phyloP scores from a whole-genome alignment of 108 stramenopile genomes.

The Tribonema minus region DNA sequence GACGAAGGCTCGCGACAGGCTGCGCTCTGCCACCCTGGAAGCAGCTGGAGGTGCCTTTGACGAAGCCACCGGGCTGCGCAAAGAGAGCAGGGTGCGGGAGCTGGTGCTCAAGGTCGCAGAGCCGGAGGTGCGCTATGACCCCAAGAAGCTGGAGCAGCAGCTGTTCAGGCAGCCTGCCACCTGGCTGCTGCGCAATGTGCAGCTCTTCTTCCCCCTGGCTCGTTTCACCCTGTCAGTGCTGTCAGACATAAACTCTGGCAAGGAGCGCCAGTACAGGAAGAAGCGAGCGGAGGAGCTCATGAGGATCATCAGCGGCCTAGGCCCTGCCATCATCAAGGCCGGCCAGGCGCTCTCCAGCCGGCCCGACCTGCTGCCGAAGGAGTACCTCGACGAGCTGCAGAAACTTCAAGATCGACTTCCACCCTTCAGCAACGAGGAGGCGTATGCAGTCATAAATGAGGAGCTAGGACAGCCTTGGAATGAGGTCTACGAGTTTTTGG shows the following conservation, averaged over 20 bases:
- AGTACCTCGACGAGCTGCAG: slow-evolving; percentile 89
- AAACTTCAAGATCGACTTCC: slow-evolving; percentile 91
- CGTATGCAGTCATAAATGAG: slow-evolving; percentile 73
- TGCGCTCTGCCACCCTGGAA: background rate
- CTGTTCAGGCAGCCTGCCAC: slow-evolving; percentile 77
- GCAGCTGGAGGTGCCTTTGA: background rate
- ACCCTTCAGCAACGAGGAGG: slow-evolving; percentile 72
- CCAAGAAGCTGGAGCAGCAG: slow-evolving; percentile 65
- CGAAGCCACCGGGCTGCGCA: slow-evolving; percentile 20
- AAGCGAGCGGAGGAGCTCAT: slow-evolving; percentile 71
- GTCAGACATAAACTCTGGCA: slow-evolving; percentile 63
- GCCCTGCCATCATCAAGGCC: slow-evolving; percentile 88
- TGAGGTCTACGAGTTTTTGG: slow-evolving; percentile 79
- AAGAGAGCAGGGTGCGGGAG: slow-evolving; percentile 24
- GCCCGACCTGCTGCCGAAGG: slow-evolving; percentile 82
- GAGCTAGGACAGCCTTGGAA: slow-evolving; percentile 69
- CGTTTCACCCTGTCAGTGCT: slow-evolving; percentile 71
- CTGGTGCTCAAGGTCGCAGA: slow-evolving; percentile 65
- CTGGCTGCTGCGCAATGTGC: slow-evolving; percentile 85
- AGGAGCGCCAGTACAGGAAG: slow-evolving; percentile 42
- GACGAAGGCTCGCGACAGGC: background rate
- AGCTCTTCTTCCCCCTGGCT: slow-evolving; percentile 84
- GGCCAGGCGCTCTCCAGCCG: slow-evolving; percentile 84
- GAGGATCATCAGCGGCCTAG: slow-evolving; percentile 70
- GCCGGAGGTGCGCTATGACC: slow-evolving; percentile 81